phyloP scores from a whole-genome alignment of 2,329 filamentous ascomycete species.

The Didymella segeticola region DNA sequence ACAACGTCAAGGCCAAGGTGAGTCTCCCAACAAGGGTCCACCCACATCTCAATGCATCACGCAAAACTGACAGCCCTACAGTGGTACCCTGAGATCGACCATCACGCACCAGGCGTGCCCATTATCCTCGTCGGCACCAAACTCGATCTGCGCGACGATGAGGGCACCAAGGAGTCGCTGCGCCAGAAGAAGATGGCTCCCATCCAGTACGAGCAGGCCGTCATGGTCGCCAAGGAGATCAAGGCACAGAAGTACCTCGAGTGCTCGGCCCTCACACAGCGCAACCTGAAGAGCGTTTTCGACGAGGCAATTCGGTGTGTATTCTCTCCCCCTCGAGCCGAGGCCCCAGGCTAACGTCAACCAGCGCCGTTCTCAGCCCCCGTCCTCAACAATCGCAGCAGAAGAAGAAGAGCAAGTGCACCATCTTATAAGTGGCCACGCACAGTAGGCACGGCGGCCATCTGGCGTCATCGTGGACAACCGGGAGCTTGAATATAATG shows the following conservation, averaged over 20 bases:
- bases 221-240: slow-evolving; percentile 90
- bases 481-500: slow-evolving; percentile 33
- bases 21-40: slow-evolving; percentile 34
- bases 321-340: neutral
- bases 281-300: slow-evolving; percentile 97
- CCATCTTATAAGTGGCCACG: slow-evolving; percentile 33
- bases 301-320: slow-evolving; percentile 96
- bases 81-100: slow-evolving; percentile 98
- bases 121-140: slow-evolving; percentile 98
- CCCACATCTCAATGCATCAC: neutral
- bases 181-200: slow-evolving; percentile 94
- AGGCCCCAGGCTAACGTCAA: slow-evolving; percentile 23
- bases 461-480: slow-evolving; percentile 33
- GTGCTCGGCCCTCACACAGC: slow-evolving; percentile 94
- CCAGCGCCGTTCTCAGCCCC: slow-evolving; percentile 51
- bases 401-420: slow-evolving; percentile 39
- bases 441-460: slow-evolving; percentile 13
- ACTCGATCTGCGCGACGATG: slow-evolving; percentile 91
- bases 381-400: slow-evolving; percentile 39
- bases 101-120: slow-evolving; percentile 92
- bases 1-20: slow-evolving; percentile 99
- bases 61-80: slow-evolving; percentile 51
- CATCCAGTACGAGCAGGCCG: slow-evolving; percentile 92
- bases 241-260: slow-evolving; percentile 96
- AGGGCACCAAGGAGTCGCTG: slow-evolving; percentile 79